A percentile compares a stretch with the other conserved stretches of the same genome.
These are phyloP conservation scores for Brettanomyces sp. DNA, from an alignment of 805 yeast species.

Conservation along the genomic window DNA sequence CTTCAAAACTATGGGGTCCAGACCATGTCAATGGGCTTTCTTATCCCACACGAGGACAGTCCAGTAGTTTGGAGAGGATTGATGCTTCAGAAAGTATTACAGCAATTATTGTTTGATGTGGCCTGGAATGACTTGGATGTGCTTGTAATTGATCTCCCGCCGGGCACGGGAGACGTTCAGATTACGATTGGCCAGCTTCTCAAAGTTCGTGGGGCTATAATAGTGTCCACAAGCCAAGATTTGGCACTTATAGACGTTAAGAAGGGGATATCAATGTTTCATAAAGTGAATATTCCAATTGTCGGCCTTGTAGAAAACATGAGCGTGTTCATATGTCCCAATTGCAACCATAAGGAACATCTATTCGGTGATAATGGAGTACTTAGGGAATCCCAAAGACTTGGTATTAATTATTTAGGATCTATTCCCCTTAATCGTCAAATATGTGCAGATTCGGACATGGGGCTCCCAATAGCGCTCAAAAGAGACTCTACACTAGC, in stretches of 20 bases:
- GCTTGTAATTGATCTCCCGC: slow-evolving; percentile 77
- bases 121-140: slow-evolving; percentile 63
- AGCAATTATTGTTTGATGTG: slow-evolving; percentile 76
- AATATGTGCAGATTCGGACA: slow-evolving; percentile 53
- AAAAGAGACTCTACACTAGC: slow-evolving; percentile 28
- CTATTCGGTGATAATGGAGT: slow-evolving; percentile 66
- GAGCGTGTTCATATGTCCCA: slow-evolving; percentile 70
- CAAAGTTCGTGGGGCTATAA: slow-evolving; percentile 68
- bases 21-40: slow-evolving; percentile 85
- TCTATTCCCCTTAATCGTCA: slow-evolving; percentile 56
- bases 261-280: slow-evolving; percentile 72
- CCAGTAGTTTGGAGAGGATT: slow-evolving; percentile 82
- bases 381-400: slow-evolving; percentile 35
- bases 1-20: slow-evolving; percentile 65
- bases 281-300: slow-evolving; percentile 60
- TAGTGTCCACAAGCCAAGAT: slow-evolving; percentile 83
- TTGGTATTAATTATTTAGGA: slow-evolving; percentile 46
- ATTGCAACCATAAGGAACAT: slow-evolving; percentile 64
- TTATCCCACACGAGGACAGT: slow-evolving; percentile 53
- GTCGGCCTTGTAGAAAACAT: slow-evolving; percentile 76
- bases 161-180: slow-evolving; percentile 88
- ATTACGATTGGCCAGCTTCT: slow-evolving; percentile 72
- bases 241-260: slow-evolving; percentile 73
- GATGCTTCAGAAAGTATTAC: slow-evolving; percentile 79
- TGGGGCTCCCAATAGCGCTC: slow-evolving; percentile 55